Evolutionary conservation across 139 green algal genomes (phyloP).

Genomic region (Yamagishiella unicocca): DNA sequence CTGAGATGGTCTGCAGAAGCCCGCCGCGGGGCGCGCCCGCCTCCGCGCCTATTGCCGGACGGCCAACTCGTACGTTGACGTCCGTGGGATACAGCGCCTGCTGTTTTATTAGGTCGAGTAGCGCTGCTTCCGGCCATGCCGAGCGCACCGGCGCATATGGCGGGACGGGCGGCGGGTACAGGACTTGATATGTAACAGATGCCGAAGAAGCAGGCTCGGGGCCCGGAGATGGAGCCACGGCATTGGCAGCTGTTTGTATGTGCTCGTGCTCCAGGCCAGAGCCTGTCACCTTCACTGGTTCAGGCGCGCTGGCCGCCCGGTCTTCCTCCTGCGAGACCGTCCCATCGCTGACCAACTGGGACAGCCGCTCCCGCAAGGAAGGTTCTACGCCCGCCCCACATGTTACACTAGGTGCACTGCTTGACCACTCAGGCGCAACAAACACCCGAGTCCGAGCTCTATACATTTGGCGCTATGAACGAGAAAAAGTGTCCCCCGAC

Average conservation of each 20-base stretch:
- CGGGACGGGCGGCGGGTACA: slow-evolving; percentile 22
- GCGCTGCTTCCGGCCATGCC: slow-evolving; percentile 31
- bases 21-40: not conserved
- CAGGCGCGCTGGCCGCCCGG: not conserved
- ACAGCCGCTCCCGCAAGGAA: slow-evolving; percentile 1
- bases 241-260: not conserved
- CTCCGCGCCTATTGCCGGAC: not conserved
- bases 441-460: slow-evolving; percentile 22
- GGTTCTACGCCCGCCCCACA: not conserved
- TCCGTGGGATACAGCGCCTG: slow-evolving; percentile 30
- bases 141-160: slow-evolving; percentile 15
- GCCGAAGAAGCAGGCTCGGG: slow-evolving; percentile 14
- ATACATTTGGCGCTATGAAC: slow-evolving; percentile 3
- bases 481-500: too few species aligned
- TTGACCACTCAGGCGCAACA: slow-evolving; percentile 31
- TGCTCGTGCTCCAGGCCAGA: not conserved
- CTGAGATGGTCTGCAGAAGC: slow-evolving; percentile 10
- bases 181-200: not conserved
- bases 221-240: not conserved
- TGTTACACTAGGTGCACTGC: not conserved
- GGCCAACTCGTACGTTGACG: slow-evolving; percentile 7
- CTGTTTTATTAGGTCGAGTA: slow-evolving; percentile 30
- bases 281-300: not conserved
- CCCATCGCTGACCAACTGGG: slow-evolving; percentile 31
- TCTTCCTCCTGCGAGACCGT: not conserved